Evolutionary conservation across 768 basidiomycete species (phyloP), one percentile per base, ranked within the genome.

Genomic region (Lentinus brumalis): DNA sequence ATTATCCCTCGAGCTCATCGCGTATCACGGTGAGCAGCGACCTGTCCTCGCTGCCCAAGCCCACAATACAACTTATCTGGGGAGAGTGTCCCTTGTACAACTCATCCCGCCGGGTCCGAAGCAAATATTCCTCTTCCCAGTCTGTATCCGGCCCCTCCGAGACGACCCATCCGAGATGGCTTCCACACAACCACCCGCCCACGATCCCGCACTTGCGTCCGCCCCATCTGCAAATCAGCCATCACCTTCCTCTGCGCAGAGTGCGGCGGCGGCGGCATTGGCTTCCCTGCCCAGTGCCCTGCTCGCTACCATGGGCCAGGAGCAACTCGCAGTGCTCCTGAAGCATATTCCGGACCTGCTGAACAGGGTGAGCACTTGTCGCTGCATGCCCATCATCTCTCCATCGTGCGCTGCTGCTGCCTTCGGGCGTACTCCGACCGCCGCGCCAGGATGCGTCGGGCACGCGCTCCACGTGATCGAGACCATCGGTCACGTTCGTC

Each of bases 311-410:
- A 65, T 88, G 50, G 83, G 86, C 68, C 77, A 80, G 21, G 76
- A 77, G 35, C 87, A 89, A 72, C 78, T 91, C 56, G 77, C 85
- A 73, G 81, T 74, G 51, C 71, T 91, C 32, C 73, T 91, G 26
- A 83, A 86, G 56, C 79, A 79, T 50, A 67, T 86, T 32, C 83
- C 86, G 5, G 74, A 74, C 54, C 76, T 86, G 30, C 82, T 86
- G 52, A 78, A 73, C 65, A 86, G 87, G 80, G 77, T 75, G 72
- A 71, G 54, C 71, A 18, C 46, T 57, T 47, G 2, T 56, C 40
- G 44, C 39, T 38, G 5, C 54, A 39, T 50, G 35, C 44, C 41
- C 59, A 51, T 60, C 62, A 61, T 59, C 32, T 6, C 11, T 16
- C 2, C 40, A 40, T 29, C 29, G 2, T 41, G 18, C 39, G 16